Evolutionary conservation across 768 basidiomycete species (phyloP).

Genomic region (Boletus rubropictus): DNA sequence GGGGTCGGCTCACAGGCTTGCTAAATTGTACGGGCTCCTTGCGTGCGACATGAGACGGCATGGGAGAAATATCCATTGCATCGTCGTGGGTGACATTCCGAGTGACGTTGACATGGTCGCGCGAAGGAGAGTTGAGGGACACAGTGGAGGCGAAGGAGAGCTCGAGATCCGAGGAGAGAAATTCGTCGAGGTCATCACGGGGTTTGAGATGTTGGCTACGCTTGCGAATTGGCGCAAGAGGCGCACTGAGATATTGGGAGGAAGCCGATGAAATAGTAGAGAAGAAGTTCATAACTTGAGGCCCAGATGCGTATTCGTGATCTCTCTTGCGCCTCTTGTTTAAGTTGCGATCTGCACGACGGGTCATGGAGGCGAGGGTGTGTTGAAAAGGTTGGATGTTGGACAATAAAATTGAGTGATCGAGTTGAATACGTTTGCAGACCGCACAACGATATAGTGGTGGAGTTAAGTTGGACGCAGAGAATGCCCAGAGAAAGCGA

Average conservation of each 20-base stretch:
- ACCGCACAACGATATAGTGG: slow-evolving; percentile 11
- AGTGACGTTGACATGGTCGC: slow-evolving; percentile 39
- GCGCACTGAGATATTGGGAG: slow-evolving; percentile 40
- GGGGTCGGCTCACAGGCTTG: slow-evolving; percentile 43
- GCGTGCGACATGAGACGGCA: slow-evolving; percentile 33
- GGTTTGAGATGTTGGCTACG: slow-evolving; percentile 40
- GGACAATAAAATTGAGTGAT: not conserved
- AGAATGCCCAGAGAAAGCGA: not conserved
- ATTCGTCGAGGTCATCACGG: slow-evolving; percentile 56
- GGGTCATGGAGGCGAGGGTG: slow-evolving; percentile 35
- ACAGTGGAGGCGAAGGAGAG: slow-evolving; percentile 79
- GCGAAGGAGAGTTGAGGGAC: slow-evolving; percentile 69
- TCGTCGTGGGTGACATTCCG: slow-evolving; percentile 48
- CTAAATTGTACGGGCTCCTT: slow-evolving; percentile 26
- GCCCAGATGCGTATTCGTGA: slow-evolving; percentile 22
- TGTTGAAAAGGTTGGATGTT: slow-evolving; percentile 17
- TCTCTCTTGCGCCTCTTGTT: slow-evolving; percentile 45
- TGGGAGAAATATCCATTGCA: slow-evolving; percentile 82
- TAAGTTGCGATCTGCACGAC: slow-evolving; percentile 36
- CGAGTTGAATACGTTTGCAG: slow-evolving; percentile 5
- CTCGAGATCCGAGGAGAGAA: slow-evolving; percentile 72
- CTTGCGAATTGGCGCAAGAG: slow-evolving; percentile 42
- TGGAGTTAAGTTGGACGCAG: slow-evolving; percentile 5
- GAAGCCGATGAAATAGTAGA: slow-evolving; percentile 35
- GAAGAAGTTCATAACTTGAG: slow-evolving; percentile 53